phyloP scores from a whole-genome alignment of 2,329 filamentous ascomycete genomes.

The Lecanoromycetidae sp. region DNA sequence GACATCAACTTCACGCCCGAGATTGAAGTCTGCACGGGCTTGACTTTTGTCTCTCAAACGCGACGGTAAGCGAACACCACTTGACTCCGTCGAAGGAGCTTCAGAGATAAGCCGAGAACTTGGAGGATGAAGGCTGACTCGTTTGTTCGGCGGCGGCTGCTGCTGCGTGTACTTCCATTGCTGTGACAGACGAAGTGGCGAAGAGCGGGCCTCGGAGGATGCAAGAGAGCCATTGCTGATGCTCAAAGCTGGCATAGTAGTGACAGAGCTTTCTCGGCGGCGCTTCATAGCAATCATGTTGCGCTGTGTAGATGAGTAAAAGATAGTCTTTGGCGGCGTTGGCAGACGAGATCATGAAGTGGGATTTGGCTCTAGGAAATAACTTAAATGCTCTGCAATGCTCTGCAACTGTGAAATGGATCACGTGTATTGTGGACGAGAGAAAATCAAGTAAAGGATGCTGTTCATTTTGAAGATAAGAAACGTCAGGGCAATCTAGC shows the following conservation, averaged over 20 bases:
- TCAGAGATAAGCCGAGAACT: not conserved
- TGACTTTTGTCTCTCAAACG: not conserved
- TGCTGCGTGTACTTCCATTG: not conserved
- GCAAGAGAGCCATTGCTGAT: not conserved
- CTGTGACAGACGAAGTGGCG: not conserved
- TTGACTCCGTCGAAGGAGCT: not conserved
- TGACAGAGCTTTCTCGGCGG: not conserved
- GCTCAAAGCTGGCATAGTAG: constrained; percentile 5
- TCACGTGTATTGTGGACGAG: too few relatives aligned
- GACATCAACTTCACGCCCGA: constrained; percentile 25
- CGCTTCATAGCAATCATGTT: constrained; percentile 4
- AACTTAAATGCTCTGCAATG: too few relatives aligned
- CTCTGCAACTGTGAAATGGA: too few relatives aligned
- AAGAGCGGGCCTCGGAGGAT: constrained; percentile 1
- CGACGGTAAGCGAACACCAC: not conserved
- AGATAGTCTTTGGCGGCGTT: too few relatives aligned
- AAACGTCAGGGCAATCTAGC: too few relatives aligned
- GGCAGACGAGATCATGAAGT: too few relatives aligned
- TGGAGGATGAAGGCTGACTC: not conserved
- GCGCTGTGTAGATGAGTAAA: not conserved
- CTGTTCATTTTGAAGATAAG: too few relatives aligned
- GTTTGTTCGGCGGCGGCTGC: not conserved
- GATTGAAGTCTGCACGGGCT: not conserved
- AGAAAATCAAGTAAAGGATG: too few relatives aligned
- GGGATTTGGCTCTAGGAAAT: too few relatives aligned